Evolutionary conservation across 169 alveolate species (phyloP).

Genomic region (Ichthyophthirius multifiliis): DNA sequence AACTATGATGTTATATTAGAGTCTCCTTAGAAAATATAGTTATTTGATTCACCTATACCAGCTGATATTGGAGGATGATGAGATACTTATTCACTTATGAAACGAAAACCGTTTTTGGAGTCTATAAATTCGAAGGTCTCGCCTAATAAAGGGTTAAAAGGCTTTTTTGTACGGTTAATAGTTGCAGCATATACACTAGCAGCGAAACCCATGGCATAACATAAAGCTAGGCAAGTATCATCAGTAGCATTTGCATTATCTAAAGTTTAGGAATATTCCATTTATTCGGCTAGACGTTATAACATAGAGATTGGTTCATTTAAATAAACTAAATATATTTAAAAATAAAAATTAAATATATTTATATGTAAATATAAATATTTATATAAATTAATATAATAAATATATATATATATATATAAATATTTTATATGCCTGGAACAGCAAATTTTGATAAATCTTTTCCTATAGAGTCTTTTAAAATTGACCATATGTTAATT

Average conservation of each 20-base stretch:
- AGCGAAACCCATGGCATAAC: conserved; percentile 40
- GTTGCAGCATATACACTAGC: conserved; percentile 9
- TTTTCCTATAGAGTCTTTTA: conserved; percentile 62
- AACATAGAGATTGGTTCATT: conserved; percentile 47
- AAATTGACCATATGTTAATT: conserved; percentile 55
- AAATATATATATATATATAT: too few relatives aligned
- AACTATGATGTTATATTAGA: conserved; percentile 39
- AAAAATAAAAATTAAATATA: too few relatives aligned
- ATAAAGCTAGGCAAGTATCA: conserved; percentile 26
- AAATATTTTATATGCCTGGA: conserved; percentile 39
- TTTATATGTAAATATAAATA: too few relatives aligned
- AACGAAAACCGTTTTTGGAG: conserved; percentile 35
- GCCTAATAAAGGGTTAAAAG: conserved; percentile 65
- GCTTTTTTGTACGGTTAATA: conserved; percentile 39
- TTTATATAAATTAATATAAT: too few relatives aligned
- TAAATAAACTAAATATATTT: background rate
- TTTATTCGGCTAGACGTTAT: conserved; percentile 33
- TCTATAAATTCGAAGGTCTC: conserved; percentile 63
- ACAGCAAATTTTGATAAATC: conserved; percentile 58
- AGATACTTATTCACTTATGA: conserved; percentile 62
- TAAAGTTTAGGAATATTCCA: conserved; percentile 39
- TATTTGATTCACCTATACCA: conserved; percentile 51
- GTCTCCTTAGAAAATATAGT: conserved; percentile 50
- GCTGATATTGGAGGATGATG: conserved; percentile 76
- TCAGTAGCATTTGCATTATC: conserved; percentile 30